Evolutionary conservation across 2,329 filamentous ascomycete genomes (phyloP).

Genomic region (Tolypocladium tundrense): DNA sequence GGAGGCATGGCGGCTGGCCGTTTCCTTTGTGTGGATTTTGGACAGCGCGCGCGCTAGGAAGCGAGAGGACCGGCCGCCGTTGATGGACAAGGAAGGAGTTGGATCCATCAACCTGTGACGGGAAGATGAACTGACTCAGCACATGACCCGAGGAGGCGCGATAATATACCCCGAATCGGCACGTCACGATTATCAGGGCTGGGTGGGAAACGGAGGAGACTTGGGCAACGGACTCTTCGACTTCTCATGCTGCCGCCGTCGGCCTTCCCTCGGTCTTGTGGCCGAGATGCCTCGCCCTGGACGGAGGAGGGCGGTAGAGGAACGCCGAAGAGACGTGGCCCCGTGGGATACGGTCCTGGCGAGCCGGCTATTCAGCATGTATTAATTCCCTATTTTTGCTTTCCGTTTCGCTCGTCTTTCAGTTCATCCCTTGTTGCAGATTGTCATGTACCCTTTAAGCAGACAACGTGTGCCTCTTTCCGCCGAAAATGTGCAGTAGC

Average conservation of each 20-base stretch:
- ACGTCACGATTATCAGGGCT: not conserved
- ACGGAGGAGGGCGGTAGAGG: slow-evolving; percentile 13
- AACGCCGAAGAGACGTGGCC: slow-evolving; percentile 7
- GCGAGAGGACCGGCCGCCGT: not conserved
- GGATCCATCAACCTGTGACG: not conserved
- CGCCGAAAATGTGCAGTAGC: not conserved
- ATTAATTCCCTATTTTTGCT: slow-evolving; percentile 35
- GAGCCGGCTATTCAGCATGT: slow-evolving; percentile 32
- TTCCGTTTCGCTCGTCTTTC: slow-evolving; percentile 15
- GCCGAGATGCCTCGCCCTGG: not conserved
- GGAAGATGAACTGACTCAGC: not conserved
- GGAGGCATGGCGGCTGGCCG: not conserved
- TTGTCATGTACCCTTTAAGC: not conserved
- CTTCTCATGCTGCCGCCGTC: not conserved
- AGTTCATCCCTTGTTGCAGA: slow-evolving; percentile 7
- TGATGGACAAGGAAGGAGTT: not conserved
- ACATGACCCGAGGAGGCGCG: not conserved
- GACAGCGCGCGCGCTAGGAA: not conserved
- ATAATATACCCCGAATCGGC: slow-evolving; percentile 3
- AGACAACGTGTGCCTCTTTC: not conserved
- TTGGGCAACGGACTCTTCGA: not conserved
- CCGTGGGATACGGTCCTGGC: slow-evolving; percentile 10
- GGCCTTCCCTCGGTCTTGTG: not conserved
- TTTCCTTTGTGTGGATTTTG: not conserved
- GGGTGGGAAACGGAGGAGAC: not conserved